Base-by-base conservation (phyloP, 768 basidiomycete species). In the Hypholoma sublateritium region DNA sequence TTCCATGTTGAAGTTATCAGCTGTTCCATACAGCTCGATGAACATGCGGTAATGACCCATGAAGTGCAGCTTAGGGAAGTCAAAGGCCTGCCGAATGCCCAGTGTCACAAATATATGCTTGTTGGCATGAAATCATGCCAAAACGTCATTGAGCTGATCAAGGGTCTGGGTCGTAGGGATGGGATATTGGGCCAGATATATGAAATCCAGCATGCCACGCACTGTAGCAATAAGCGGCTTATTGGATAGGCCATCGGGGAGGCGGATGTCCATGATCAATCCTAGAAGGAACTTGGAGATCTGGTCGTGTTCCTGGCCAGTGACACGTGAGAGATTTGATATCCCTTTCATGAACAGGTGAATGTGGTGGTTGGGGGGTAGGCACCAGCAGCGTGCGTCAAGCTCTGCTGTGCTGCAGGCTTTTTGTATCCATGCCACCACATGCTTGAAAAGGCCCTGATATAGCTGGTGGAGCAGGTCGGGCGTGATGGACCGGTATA, bases 321-420 rank as follows among this genome's bases (percentile, higher is more conserved):
- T 73, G 57, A 74, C 70, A 58, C 78, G 75, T 2, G 71, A 70
- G 0, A 80, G 57, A 0, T 54, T 28, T 0, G 73, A 73, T n/a
- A 80, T 75, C 0, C 78, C 77, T 8, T 73, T 73, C 17, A 62
- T 65, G 67, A 80, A 79, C 22, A 73, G 70, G 0, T 69, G 69
- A 1, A 78, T 58, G 0, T 66, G 65, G 25, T 66, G 57, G n/a
- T 65, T 57, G 1, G 53, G 53, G 1, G 71, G 79, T 47, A 66
- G 79, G 66, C 16, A 74, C 72, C 0, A 72, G 50, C 61, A n/a
- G 1, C 61, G 53, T 11, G 36, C 50, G 32, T 74, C 72, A 1
- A 60, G 42, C 1, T 63, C 57, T 25, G 34, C 39, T 12, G 17
- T 22, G 5, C 43, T 50, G 5, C 53, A 32, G 8, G 59, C 24